phyloP scores from a whole-genome alignment of 2,329 filamentous ascomycete species.

The Clonostachys rosea region DNA sequence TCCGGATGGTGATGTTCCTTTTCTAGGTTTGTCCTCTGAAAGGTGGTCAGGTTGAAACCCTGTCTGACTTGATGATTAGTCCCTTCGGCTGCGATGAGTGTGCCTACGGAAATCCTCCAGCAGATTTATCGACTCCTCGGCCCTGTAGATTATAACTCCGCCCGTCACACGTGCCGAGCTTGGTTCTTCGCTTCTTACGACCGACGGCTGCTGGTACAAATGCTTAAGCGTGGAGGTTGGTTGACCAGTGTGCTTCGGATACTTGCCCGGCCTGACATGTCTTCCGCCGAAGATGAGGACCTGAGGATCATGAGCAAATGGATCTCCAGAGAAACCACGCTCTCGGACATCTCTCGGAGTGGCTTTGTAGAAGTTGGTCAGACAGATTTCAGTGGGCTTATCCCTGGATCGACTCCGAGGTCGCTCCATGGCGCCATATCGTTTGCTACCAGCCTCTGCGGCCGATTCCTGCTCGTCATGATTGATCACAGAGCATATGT shows the following conservation, averaged over 20 bases:
- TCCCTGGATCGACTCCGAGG: constrained; percentile 8
- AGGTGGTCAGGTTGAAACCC: too few species aligned
- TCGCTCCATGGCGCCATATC: constrained; percentile 18
- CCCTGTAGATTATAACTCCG: constrained; percentile 49
- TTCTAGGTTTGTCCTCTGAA: too few species aligned
- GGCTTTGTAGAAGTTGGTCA: constrained; percentile 24
- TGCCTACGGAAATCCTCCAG: constrained; percentile 28
- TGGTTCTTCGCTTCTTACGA: constrained; percentile 59
- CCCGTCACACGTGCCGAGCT: constrained; percentile 51
- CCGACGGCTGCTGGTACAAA: constrained; percentile 37
- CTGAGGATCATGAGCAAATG: constrained; percentile 31
- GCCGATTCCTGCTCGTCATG: constrained; percentile 51
- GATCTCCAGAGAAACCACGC: constrained; percentile 31
- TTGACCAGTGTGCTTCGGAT: constrained; percentile 27
- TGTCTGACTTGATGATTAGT: too few species aligned
- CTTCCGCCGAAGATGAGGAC: constrained; percentile 4
- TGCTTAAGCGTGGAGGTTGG: constrained; percentile 54
- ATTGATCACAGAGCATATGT: constrained; percentile 50
- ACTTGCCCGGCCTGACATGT: constrained; percentile 11
- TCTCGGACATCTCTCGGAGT: constrained; percentile 8
- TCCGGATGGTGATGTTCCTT: too few species aligned
- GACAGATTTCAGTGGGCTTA: constrained; percentile 28
- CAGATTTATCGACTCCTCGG: constrained; percentile 23
- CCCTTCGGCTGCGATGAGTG: constrained; percentile 11
- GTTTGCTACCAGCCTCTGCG: constrained; percentile 53